Evolutionary conservation across 2,329 filamentous ascomycete genomes (phyloP).

Genomic region (Aspergillus sp.): DNA sequence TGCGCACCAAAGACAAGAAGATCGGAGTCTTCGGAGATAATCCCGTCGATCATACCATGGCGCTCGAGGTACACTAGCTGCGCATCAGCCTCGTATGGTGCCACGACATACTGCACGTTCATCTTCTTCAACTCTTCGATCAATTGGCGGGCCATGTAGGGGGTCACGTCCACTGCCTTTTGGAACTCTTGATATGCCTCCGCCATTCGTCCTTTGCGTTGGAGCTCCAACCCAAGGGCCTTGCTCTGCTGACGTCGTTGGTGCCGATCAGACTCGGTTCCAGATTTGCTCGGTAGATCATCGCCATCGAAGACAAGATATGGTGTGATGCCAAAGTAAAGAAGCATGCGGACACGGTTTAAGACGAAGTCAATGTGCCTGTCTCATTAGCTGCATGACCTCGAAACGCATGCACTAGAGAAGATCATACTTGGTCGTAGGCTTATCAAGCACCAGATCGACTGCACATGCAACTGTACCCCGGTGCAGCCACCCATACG

Average conservation of each 20-base stretch:
- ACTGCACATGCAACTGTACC: slow-evolving; percentile 85
- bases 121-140: slow-evolving; percentile 86
- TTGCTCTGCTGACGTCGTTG: slow-evolving; percentile 70
- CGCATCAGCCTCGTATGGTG: slow-evolving; percentile 95
- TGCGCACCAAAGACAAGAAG: slow-evolving; percentile 91
- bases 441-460: slow-evolving; percentile 81
- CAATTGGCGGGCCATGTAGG: slow-evolving; percentile 84
- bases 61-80: slow-evolving; percentile 91
- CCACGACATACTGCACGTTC: slow-evolving; percentile 79
- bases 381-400: slow-evolving; percentile 14
- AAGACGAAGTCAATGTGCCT: slow-evolving; percentile 89
- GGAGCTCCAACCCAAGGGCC: slow-evolving; percentile 66
- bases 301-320: slow-evolving; percentile 97
- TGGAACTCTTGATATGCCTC: slow-evolving; percentile 83
- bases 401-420: slow-evolving; percentile 47
- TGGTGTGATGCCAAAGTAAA: slow-evolving; percentile 87
- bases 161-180: slow-evolving; percentile 91
- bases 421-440: slow-evolving; percentile 67
- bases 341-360: slow-evolving; percentile 85
- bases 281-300: slow-evolving; percentile 85
- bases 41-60: slow-evolving; percentile 74
- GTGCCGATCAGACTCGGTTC: slow-evolving; percentile 72
- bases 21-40: slow-evolving; percentile 94
- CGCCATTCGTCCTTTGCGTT: slow-evolving; percentile 71
- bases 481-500: slow-evolving; percentile 96